These are phyloP conservation scores for Phytophthora chlamydospora DNA, from an alignment of 352 stramenopile species.

Conservation along the genomic window DNA sequence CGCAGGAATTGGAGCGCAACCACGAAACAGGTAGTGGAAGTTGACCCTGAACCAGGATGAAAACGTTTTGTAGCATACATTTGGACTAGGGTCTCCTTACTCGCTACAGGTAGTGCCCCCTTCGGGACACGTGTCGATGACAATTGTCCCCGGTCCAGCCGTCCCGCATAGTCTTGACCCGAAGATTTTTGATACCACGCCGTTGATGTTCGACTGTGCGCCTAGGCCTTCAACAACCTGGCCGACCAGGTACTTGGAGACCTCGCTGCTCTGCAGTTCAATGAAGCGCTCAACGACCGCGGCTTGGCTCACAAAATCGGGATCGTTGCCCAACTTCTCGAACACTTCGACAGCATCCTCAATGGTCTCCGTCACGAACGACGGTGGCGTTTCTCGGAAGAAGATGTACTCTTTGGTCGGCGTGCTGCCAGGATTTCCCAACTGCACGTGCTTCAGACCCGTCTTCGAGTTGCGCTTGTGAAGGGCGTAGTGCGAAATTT, in stretches of 20 bases:
- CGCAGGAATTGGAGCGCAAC: slow-evolving; percentile 18
- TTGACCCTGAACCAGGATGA: slow-evolving; percentile 14
- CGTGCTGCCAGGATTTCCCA: slow-evolving; percentile 62
- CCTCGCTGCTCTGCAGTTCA: slow-evolving; percentile 81
- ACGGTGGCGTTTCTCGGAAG: slow-evolving; percentile 81
- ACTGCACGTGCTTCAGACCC: slow-evolving; percentile 60
- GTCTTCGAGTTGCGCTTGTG: slow-evolving; percentile 49
- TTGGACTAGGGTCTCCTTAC: neutral
- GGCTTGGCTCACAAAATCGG: slow-evolving; percentile 42
- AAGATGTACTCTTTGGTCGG: slow-evolving; percentile 87
- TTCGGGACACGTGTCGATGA: slow-evolving; percentile 65
- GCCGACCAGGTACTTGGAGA: slow-evolving; percentile 76
- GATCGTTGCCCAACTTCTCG: slow-evolving; percentile 59
- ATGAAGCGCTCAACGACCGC: slow-evolving; percentile 57
- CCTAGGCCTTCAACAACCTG: slow-evolving; percentile 62
- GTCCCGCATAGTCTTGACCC: slow-evolving; percentile 73
- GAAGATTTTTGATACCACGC: slow-evolving; percentile 73
- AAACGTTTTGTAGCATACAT: slow-evolving; percentile 8
- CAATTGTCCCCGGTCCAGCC: slow-evolving; percentile 67
- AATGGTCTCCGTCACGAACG: slow-evolving; percentile 79
- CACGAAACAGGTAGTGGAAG: neutral
- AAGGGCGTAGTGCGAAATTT: slow-evolving; percentile 61
- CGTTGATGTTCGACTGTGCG: slow-evolving; percentile 56
- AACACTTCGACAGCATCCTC: slow-evolving; percentile 62
- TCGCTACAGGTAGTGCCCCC: slow-evolving; percentile 6